phyloP scores from a whole-genome alignment of 768 basidiomycete species.

The Pleurotus eryngii region DNA sequence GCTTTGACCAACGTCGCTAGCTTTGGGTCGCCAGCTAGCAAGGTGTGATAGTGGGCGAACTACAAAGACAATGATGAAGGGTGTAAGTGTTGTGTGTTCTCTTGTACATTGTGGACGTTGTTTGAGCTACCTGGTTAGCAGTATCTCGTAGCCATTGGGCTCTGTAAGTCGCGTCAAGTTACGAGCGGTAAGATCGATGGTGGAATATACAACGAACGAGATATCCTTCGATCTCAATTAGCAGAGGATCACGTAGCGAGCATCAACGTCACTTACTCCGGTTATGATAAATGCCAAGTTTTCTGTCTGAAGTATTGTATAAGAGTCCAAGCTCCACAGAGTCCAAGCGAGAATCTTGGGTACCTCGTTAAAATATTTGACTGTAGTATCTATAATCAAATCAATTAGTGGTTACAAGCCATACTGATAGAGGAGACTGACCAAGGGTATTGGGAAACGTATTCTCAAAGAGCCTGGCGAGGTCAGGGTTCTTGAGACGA shows the following conservation, averaged over 20 bases:
- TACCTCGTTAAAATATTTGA: conserved; percentile 69
- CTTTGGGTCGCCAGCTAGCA: conserved; percentile 54
- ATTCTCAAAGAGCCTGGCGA: conserved; percentile 78
- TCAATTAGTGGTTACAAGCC: neutral
- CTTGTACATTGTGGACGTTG: neutral
- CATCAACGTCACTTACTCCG: conserved; percentile 42
- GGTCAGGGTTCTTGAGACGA: conserved; percentile 70
- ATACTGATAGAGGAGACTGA: conserved; percentile 19
- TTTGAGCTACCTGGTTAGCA: conserved; percentile 57
- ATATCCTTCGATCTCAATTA: conserved; percentile 50
- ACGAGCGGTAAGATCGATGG: neutral
- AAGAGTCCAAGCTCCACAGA: neutral
- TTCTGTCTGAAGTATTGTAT: conserved; percentile 37
- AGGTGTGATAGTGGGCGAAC: conserved; percentile 67
- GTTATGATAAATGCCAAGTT: conserved; percentile 82
- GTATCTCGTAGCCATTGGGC: conserved; percentile 86
- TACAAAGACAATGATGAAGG: conserved; percentile 21
- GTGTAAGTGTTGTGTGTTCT: neutral
- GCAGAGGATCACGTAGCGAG: neutral
- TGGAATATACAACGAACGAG: conserved; percentile 43
- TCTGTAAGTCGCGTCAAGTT: conserved; percentile 29
- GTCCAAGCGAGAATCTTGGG: conserved; percentile 7
- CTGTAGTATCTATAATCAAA: conserved; percentile 60
- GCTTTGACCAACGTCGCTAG: conserved; percentile 69
- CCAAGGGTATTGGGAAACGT: conserved; percentile 82